These are phyloP conservation scores for Eragrostis curvula DNA, from an alignment of 176 grass and related monocot species.

Conservation along the genomic window DNA sequence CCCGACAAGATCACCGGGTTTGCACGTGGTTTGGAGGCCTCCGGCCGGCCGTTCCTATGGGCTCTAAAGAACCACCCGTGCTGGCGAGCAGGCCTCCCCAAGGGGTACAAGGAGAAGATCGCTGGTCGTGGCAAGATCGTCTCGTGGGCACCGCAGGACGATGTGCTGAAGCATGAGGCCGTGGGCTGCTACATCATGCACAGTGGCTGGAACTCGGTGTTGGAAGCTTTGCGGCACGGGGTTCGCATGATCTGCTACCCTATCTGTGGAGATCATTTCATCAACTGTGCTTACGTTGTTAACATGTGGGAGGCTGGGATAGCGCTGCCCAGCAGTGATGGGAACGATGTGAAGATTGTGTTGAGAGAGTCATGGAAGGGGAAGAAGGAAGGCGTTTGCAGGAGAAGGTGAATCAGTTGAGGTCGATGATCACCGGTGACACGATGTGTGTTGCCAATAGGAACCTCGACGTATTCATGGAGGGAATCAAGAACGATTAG, in stretches of 20 bases:
- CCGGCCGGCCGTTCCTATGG: slow-evolving; percentile 72
- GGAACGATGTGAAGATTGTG: slow-evolving; percentile 34
- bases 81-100: slow-evolving; percentile 66
- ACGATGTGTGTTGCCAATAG: slow-evolving; percentile 29
- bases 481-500: slow-evolving; percentile 31
- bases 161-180: slow-evolving; percentile 55
- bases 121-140: slow-evolving; percentile 53
- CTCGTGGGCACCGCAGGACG: slow-evolving; percentile 76
- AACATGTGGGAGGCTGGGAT: slow-evolving; percentile 59
- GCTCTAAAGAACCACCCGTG: slow-evolving; percentile 51
- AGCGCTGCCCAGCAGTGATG: background rate
- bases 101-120: slow-evolving; percentile 32
- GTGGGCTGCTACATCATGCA: slow-evolving; percentile 82
- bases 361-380: slow-evolving; percentile 53
- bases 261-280: slow-evolving; percentile 67
- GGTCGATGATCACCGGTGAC: slow-evolving; percentile 42
- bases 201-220: slow-evolving; percentile 76
- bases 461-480: slow-evolving; percentile 45
- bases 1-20: slow-evolving; percentile 50
- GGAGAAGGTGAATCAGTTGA: slow-evolving; percentile 43
- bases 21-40: slow-evolving; percentile 48
- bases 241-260: slow-evolving; percentile 73
- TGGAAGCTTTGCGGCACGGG: slow-evolving; percentile 60
- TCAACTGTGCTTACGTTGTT: slow-evolving; percentile 64
- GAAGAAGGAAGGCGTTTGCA: slow-evolving; percentile 49